phyloP scores from a whole-genome alignment of 495 filamentous ascomycete species.

The Penicillium crystallinum region DNA sequence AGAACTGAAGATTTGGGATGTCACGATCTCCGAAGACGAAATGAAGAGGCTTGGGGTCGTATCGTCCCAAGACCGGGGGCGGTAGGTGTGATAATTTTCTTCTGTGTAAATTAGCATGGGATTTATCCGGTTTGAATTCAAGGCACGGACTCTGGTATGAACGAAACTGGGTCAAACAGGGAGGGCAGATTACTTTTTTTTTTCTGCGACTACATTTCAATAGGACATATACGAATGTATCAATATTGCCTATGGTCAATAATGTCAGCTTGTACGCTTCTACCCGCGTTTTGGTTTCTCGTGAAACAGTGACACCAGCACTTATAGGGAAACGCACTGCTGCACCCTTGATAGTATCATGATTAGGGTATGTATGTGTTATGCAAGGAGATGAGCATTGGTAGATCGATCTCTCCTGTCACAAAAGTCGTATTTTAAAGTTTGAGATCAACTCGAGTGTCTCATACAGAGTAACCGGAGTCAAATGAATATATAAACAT shows the following conservation, averaged over 20 bases:
- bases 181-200: neutral
- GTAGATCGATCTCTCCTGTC: neutral
- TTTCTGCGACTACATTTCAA: neutral
- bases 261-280: neutral
- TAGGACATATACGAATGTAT: conserved; percentile 2
- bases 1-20: conserved; percentile 46
- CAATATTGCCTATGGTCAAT: neutral
- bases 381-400: neutral
- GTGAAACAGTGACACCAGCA: neutral
- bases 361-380: too few relatives aligned
- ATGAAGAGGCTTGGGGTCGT: conserved; percentile 9
- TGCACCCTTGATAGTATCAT: too few relatives aligned
- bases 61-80: neutral
- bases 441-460: neutral
- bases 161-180: conserved; percentile 6
- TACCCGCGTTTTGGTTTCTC: neutral
- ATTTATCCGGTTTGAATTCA: neutral
- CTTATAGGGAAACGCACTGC: neutral
- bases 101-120: conserved; percentile 25
- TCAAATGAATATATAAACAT: too few relatives aligned
- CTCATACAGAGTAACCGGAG: too few relatives aligned
- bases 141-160: conserved; percentile 1
- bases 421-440: neutral
- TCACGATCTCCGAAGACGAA: conserved; percentile 27
- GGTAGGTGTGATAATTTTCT: conserved; percentile 8